Evolutionary conservation across 2,329 filamentous ascomycete species (phyloP).

Genomic region (Ophiognomonia clavigignenti-juglandacearum): DNA sequence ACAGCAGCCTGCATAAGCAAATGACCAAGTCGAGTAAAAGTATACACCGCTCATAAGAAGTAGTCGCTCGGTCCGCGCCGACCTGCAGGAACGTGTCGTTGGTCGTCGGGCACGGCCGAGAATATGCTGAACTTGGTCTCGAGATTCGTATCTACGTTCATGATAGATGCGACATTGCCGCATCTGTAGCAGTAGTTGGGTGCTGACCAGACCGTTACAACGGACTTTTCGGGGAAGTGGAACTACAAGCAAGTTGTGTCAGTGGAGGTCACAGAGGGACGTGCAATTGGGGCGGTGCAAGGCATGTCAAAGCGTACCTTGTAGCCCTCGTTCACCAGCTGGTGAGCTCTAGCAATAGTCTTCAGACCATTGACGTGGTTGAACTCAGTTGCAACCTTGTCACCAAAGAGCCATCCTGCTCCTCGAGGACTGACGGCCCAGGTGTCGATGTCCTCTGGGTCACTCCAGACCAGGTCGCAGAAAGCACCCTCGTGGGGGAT

Average conservation of each 20-base stretch:
- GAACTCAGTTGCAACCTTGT: conserved; percentile 96
- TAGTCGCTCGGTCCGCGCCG: conserved; percentile 65
- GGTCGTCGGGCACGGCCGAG: conserved; percentile 80
- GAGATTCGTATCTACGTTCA: conserved; percentile 81
- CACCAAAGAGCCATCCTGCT: conserved; percentile 96
- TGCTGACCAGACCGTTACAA: conserved; percentile 97
- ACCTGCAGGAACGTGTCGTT: conserved; percentile 72
- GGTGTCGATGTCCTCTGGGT: conserved; percentile 94
- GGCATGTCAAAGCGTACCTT: conserved; percentile 56
- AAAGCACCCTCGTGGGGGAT: conserved; percentile 98
- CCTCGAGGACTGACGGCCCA: conserved; percentile 93
- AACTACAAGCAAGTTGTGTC: conserved; percentile 50
- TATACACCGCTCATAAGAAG: conserved; percentile 48
- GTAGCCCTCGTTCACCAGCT: conserved; percentile 96
- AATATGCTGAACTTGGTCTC: conserved; percentile 92
- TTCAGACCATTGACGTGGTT: conserved; percentile 95
- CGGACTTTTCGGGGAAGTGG: conserved; percentile 91
- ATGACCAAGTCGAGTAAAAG: background rate
- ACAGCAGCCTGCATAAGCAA: conserved; percentile 7
- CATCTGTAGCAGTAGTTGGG: conserved; percentile 95
- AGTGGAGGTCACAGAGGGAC: conserved; percentile 6
- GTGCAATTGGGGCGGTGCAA: background rate
- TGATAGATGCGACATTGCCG: conserved; percentile 94
- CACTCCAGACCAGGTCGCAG: conserved; percentile 97
- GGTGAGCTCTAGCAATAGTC: conserved; percentile 94